Conservation (phyloP, 305 asterid genomes). For the Solanum hybrid region DNA sequence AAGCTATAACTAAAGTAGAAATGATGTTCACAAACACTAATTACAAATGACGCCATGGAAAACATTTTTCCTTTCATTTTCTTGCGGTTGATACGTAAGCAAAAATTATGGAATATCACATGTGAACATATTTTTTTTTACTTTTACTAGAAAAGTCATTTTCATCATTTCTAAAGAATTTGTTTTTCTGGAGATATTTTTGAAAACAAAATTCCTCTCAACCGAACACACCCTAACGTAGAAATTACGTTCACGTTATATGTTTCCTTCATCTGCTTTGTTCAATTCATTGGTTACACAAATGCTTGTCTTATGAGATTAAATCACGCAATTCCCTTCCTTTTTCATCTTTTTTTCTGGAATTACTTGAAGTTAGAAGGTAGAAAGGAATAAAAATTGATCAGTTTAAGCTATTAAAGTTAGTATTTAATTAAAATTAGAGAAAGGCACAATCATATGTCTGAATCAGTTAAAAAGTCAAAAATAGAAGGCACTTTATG, state of each 20-base stretch:
- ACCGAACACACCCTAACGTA: fast-evolving
- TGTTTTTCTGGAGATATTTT: too few species aligned
- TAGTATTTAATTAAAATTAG: not conserved
- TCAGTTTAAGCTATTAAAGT: not conserved
- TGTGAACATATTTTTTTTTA: fast-evolving
- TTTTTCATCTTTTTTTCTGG: not conserved
- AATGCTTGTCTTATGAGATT: not conserved
- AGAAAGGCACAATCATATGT: not conserved
- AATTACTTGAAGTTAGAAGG: not conserved
- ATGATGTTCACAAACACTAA: not conserved
- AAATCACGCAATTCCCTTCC: not conserved
- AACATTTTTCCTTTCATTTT: too few species aligned
- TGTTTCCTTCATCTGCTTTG: not conserved
- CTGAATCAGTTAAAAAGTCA: not conserved
- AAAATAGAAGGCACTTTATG: not conserved
- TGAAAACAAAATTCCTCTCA: not conserved
- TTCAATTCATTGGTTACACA: not conserved
- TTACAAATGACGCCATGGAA: not conserved
- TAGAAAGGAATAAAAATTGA: not conserved
- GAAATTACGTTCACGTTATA: not conserved
- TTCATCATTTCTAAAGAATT: too few species aligned
- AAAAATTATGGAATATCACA: not conserved
- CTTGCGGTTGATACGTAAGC: not conserved
- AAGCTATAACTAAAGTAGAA: not conserved
- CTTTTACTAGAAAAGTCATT: not conserved